A percentile compares a stretch with the other conserved stretches of the same genome.
These are phyloP conservation scores for Xylaria cubensis DNA, from an alignment of 495 filamentous ascomycete genomes.

Conservation along the genomic window DNA sequence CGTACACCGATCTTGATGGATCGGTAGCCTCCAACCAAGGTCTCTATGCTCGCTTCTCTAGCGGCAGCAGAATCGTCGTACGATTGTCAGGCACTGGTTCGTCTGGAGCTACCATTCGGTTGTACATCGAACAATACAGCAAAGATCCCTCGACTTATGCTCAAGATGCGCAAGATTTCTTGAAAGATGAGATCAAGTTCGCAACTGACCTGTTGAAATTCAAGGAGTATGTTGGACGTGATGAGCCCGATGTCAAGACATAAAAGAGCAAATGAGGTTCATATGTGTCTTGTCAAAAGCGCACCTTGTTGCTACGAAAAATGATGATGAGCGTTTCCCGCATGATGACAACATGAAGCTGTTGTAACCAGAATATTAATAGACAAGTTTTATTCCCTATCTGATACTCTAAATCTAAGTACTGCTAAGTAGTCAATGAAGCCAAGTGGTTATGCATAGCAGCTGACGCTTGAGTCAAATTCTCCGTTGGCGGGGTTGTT, in stretches of 20 bases:
- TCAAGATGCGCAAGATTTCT: constrained; percentile 88
- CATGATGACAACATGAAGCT: neutral
- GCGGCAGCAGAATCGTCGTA: constrained; percentile 92
- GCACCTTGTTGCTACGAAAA: neutral
- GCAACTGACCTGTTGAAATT: constrained; percentile 85
- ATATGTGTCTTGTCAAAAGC: neutral
- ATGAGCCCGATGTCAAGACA: constrained; percentile 94
- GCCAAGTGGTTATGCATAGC: neutral
- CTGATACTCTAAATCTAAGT: neutral
- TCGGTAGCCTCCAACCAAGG: constrained; percentile 96
- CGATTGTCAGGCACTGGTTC: constrained; percentile 93
- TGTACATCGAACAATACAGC: constrained; percentile 94
- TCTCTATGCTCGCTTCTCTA: constrained; percentile 91
- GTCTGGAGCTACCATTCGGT: constrained; percentile 91
- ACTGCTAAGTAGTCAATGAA: neutral
- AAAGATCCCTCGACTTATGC: constrained; percentile 74
- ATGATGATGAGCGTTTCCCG: constrained; percentile 19
- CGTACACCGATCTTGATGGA: constrained; percentile 95
- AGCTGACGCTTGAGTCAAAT: neutral
- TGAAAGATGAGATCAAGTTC: constrained; percentile 84
- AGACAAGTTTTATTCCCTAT: neutral
- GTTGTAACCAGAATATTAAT: constrained; percentile 20
- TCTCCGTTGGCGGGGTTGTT: neutral
- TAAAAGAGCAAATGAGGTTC: constrained; percentile 46
- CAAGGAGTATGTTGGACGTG: constrained; percentile 86